Base-by-base conservation (phyloP, 139 green algal species). In the Mesotaenium endlicherianum region DNA sequence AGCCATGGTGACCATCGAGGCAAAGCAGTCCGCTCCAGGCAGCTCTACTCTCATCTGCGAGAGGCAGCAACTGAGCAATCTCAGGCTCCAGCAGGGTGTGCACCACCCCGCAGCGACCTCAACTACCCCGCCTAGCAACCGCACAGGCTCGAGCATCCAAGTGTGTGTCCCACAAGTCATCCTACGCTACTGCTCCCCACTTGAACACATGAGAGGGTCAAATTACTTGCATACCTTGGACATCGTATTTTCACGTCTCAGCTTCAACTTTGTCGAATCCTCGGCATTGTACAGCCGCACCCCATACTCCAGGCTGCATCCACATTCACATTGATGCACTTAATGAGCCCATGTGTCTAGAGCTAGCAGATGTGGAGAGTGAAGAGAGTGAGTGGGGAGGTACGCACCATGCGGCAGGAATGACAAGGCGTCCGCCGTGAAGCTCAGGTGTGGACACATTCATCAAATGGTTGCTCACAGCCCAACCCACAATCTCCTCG, bases 401-500 rank as follows among this genome's bases (percentile, higher is more conserved):
- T 40, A 75, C 50, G 20, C 50, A 75, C 64, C 64, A 31, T 11
- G 34, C 14, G 36, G 11, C 34, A 31, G 64, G 36, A 26, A 75
- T 14, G 11, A 16, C 14, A 14, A 75, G 64, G 14, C 34, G 16
- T 16, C 64, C 64, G 36, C 36, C 64, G 11, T 75, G 64, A 26
- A 75, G 17, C 16, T 75, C 14, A 40, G 64, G 64, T 26, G 36
- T 16, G 14, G 11, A 14, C 11, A 14, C 16, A 75, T 75, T 16
- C 17, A 16, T 75, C 16, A 75, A 38, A 50, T 75, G 64, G 16
- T 75, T 11, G 17, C 16, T 38, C 11, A 75, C 17, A 45, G 64
- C 64, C 64, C 64, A 75, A 11, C 64, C 64, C 14, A 38, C 31
- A 40, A 75, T 42, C 64, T 75, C 64, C 64, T 75, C 64, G 34